Evolutionary conservation across 1,284 basidiomycete genomes (phyloP), one percentile per base, ranked within the genome.

Genomic region (Ganoderma sinense): DNA sequence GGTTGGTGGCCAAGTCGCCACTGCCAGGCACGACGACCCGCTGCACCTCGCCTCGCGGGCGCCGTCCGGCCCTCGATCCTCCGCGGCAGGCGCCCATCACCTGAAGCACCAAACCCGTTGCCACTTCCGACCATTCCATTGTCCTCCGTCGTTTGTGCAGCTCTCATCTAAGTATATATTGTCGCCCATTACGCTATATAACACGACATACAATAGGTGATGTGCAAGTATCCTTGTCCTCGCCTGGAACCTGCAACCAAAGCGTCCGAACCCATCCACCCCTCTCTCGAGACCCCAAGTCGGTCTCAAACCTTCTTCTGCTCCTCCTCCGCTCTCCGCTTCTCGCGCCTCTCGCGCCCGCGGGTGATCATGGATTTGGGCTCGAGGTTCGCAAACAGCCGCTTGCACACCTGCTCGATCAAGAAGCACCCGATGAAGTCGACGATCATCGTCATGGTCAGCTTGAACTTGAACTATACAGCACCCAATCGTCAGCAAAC

Each of bases 381-480:
- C 78, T 96, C 91, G 33, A 97, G 85, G 76, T 96, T 91, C 5
- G 97, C 96, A 80, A 99, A 98, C 39, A 98, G 79, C 61, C 85
- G 82, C 83, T 98, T 99, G 86, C 96, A 97, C 13, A 84, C 81
- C 62, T 87, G 85, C 81, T 99, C 97, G 62, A 98, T 87, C 64
- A 92, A 74, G 87, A 89, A 98, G 78, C 96, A 98, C 0, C 95
- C 96, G 6, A 82, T 88, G 76, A 98, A 98, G 83, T 99, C 97
- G 68, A 92, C 78, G 36, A 94, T 78, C 97, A 99, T 99, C 58
- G 90, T 86, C 14, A 83, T 73, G 0, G 95, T 95, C 69, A 98
- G 82, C 70, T 87, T 87, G 75, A 92, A 71, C 79, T 93, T 94
- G 88, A 98, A 98, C 94, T 96, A 71, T 26, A 73, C 23, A 43